Evolutionary conservation across 164 flowering plant genomes (phyloP), one percentile per base, ranked within the genome.

Genomic region (Macadamia integrifolia): DNA sequence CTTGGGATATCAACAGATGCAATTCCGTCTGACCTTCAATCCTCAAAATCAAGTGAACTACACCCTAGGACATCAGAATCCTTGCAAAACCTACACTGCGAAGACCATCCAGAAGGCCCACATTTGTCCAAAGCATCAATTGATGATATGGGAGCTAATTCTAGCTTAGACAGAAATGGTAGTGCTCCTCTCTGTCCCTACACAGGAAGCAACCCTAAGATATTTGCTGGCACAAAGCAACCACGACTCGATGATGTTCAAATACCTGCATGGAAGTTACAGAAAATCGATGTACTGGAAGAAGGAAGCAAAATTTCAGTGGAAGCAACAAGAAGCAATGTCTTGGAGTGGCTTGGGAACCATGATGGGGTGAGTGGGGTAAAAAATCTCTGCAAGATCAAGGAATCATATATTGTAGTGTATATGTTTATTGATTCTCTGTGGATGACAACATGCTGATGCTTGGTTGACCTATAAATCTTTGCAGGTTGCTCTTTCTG

Each of bases 401-500:
- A 43, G 10, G 13, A 3, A 14, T 14, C 7, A 10, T 56, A 10
- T n/a, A 15, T 9, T 10, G 57, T 3, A 43, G 44, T 1, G 1
- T 12, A 52, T 50, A 11, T 43, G 35, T 28, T 28, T 8, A 50
- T 4, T 64, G 17, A 6, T 66, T 56, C 28, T 15, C 53, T 15
- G 18, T 28, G 49, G 18, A 60, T 32, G 58, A 43, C 12, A 35
- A 28, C 32, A 64, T 48, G 48, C 31, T 66, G 17, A 61, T 43
- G 35, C 29, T 50, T 15, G 2, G 1, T n/a, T 57, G 55, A 53
- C 31, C 56, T 31, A 9, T 40, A 31, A 6, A 50, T 13, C 9
- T 30, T 71, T 80, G 73, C 86, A 86, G 90, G 84, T 76, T 69
- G 29, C 76, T 28, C 70, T 80, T 40, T 40, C 75, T 18, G 80